phyloP scores from a whole-genome alignment of 148 eudicot species.

The Camellia sinensis region DNA sequence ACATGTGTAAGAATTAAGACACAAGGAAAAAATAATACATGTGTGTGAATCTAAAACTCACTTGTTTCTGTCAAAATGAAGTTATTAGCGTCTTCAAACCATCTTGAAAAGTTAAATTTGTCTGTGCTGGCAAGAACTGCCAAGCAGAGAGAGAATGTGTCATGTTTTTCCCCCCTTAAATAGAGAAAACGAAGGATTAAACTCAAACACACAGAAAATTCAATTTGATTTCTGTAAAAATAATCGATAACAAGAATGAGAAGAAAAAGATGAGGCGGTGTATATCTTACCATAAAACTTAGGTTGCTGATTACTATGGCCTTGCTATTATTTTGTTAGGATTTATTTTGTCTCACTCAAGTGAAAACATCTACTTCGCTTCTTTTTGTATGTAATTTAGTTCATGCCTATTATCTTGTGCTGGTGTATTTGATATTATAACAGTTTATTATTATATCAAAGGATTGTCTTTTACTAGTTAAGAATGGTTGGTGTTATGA shows the following conservation, averaged over 20 bases:
- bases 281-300: neutral
- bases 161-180: neutral
- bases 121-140: neutral
- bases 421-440: neutral
- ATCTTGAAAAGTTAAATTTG: neutral
- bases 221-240: neutral
- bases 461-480: neutral
- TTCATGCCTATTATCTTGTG: neutral
- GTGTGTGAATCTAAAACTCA: neutral
- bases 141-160: neutral
- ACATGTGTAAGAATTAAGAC: neutral
- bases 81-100: neutral
- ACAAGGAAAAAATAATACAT: neutral
- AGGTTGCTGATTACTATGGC: neutral
- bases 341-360: neutral
- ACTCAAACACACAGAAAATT: neutral
- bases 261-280: neutral
- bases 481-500: neutral
- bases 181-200: neutral
- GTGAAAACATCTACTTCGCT: too few species aligned
- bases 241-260: neutral
- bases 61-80: neutral
- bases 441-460: neutral
- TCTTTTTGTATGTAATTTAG: neutral
- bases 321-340: neutral